A percentile compares a stretch with the other conserved stretches of the same genome.
These are phyloP conservation scores for Diaporthe sp. DNA, from an alignment of 2,329 filamentous ascomycete species.

Conservation along the genomic window DNA sequence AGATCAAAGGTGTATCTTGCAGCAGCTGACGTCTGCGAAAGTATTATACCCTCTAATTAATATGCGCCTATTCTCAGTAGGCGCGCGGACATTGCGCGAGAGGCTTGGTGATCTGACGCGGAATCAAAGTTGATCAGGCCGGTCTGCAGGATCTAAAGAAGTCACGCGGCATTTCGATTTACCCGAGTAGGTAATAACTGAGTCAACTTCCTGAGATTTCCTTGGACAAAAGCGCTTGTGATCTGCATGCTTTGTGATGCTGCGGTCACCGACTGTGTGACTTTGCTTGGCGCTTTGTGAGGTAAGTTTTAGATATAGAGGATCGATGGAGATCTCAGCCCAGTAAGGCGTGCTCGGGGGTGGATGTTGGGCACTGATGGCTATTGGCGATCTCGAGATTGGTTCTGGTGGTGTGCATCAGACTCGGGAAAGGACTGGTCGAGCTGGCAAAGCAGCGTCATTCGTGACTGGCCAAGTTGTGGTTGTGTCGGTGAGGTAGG, in stretches of 20 bases:
- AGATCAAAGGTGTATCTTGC: conserved; percentile 20
- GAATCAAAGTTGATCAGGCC: not conserved
- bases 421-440: too few species aligned
- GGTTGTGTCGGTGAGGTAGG: not conserved
- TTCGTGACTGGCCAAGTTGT: not conserved
- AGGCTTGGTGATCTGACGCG: not conserved
- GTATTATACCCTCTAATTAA: not conserved
- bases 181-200: not conserved
- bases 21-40: not conserved
- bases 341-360: not conserved
- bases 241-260: conserved; percentile 2
- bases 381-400: not conserved
- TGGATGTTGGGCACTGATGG: not conserved
- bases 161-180: not conserved
- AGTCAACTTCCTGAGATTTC: not conserved
- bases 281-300: conserved; percentile 14
- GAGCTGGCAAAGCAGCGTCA: not conserved
- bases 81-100: not conserved
- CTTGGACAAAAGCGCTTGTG: not conserved
- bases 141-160: not conserved
- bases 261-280: not conserved
- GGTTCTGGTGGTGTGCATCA: not conserved
- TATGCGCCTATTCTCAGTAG: conserved; percentile 25
- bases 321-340: conserved; percentile 3
- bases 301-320: not conserved